These are phyloP conservation scores for Globisporangium yorkense DNA, from an alignment of 352 stramenopile species.

Conservation along the genomic window DNA sequence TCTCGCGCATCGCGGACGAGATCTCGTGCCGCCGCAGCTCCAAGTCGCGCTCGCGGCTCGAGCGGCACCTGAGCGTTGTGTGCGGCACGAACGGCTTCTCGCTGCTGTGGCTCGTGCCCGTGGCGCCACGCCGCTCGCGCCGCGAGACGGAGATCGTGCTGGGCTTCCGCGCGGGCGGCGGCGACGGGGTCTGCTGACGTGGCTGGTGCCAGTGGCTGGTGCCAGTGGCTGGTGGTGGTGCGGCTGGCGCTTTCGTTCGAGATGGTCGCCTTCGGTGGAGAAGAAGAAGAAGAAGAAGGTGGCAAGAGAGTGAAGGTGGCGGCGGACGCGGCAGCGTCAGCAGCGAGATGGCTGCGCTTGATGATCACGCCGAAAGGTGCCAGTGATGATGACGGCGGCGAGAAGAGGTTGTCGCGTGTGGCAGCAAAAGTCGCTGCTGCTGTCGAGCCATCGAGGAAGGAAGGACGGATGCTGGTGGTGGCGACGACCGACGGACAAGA, in stretches of 20 bases:
- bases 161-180: slow-evolving; percentile 28
- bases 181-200: not conserved
- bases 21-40: slow-evolving; percentile 41
- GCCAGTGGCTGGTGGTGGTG: no score
- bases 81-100: slow-evolving; percentile 69
- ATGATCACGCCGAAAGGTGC: not conserved
- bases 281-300: not conserved
- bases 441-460: no score
- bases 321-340: no score
- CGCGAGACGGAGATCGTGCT: slow-evolving; percentile 62
- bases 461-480: no score
- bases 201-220: no score
- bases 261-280: not conserved
- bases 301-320: not conserved
- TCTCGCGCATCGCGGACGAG: slow-evolving; percentile 49
- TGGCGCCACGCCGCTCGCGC: slow-evolving; percentile 30
- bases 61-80: slow-evolving; percentile 70
- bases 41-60: slow-evolving; percentile 54
- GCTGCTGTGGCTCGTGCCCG: slow-evolving; percentile 56
- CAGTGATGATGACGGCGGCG: not conserved
- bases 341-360: not conserved
- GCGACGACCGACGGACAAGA: no score
- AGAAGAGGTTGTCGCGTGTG: not conserved
- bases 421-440: no score
- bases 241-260: not conserved